Base-by-base conservation (phyloP, 805 yeast genomes). In the Cyberlindnera sargentensis region DNA sequence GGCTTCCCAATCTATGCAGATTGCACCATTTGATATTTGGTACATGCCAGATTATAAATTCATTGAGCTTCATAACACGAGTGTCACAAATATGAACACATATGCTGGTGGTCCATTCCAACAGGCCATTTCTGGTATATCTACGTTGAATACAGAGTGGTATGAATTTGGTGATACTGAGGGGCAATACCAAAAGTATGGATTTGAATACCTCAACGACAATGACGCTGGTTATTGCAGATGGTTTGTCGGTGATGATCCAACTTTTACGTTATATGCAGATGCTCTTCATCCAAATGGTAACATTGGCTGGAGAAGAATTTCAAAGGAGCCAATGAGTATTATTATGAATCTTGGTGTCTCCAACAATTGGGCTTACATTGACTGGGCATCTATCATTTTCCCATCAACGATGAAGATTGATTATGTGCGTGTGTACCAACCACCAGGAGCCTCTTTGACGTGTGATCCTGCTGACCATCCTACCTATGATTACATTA, bases 11-110 rank as follows among this genome's bases (percentile, higher is more conserved):
- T 88, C 97, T 4, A 65, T 83, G 58, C 98, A 91, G 70, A 67
- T 88, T 49, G 98, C 97, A 15, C 98, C 98, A 8, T 79, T 79
- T 60, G 98, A 91, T 64, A 82, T 89, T 50, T 91, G 97, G 97
- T 91, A 86, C 61, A 73, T 76, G 59, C 96, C 96, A 5, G 95
- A 91, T 65, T 89, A 89, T 63, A 76, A 80, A 52, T 90, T 74
- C 57, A 62, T 89, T 42, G 90, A 81, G 58, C 68, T 91, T 48
- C 69, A 84, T 64, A 87, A 91, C 65, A 51, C 53, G 25, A 67
- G 84, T 0, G 68, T 83, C 36, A 84, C 96, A 2, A 61, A 81
- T 10, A 85, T 89, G 90, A 91, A 90, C 62, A 72, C 87, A 1
- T 90, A 87, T 65, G 72, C 86, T 29, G 99, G 98, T 47, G 96